Conservation (phyloP, 768 basidiomycete genomes). For the Suillus variegatus region DNA sequence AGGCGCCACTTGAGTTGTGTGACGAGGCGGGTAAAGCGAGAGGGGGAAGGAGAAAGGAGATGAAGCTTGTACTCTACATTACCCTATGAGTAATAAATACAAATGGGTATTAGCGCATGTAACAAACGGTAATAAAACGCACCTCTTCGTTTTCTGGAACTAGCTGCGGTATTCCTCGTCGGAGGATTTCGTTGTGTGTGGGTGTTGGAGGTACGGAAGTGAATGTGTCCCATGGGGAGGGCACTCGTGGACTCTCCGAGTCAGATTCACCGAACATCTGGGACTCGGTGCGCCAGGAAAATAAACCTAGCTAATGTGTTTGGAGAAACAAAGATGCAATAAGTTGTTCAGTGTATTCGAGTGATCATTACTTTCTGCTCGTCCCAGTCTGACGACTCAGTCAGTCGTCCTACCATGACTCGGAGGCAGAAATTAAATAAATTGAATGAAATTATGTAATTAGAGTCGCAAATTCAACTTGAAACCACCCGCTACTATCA, state of each 20-base stretch:
- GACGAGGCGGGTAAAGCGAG: conserved; percentile 80
- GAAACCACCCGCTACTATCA: too few species aligned
- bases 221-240: conserved; percentile 82
- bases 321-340: background rate
- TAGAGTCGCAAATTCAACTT: too few species aligned
- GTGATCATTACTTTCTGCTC: conserved; percentile 45
- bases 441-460: too few species aligned
- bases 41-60: conserved; percentile 73
- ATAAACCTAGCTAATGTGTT: too few species aligned
- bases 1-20: conserved; percentile 97
- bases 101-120: background rate
- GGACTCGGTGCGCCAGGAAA: background rate
- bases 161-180: conserved; percentile 57
- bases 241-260: conserved; percentile 76
- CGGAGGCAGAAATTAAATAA: too few species aligned
- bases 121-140: conserved; percentile 11
- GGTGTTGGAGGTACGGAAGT: conserved; percentile 53
- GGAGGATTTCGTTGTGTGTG: conserved; percentile 31
- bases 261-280: conserved; percentile 83
- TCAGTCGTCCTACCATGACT: too few species aligned
- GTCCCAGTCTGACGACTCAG: too few species aligned
- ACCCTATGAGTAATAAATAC: conserved; percentile 44
- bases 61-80: conserved; percentile 96
- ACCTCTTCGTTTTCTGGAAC: conserved; percentile 76
- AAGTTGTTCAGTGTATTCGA: conserved; percentile 47